Percentiles rank a stretch among this genome's conserved stretches.
Evolutionary conservation across 805 yeast genomes (phyloP).

Genomic region (Kazachstania kunashirensis): DNA sequence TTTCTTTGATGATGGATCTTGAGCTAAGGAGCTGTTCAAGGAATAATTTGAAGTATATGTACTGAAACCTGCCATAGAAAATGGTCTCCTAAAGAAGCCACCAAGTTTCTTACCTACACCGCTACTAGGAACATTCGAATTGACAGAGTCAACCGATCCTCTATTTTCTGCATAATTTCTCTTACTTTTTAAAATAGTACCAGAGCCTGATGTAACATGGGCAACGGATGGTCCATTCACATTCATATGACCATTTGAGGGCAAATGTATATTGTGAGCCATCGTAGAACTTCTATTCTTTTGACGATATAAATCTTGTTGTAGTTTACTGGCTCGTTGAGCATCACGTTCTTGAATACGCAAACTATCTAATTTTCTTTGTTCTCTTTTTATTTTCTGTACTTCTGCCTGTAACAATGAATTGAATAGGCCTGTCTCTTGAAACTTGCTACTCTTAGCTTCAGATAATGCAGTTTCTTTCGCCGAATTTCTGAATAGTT

Average conservation of each 20-base stretch:
- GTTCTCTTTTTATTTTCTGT: constrained; percentile 45
- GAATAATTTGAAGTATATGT: constrained; percentile 24
- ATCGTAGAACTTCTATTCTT: constrained; percentile 15
- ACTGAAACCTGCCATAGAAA: constrained; percentile 40
- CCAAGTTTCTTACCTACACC: constrained; percentile 40
- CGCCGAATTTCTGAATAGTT: constrained; percentile 17
- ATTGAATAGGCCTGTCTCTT: constrained; percentile 36
- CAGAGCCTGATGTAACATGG: constrained; percentile 4
- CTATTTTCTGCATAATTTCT: constrained; percentile 22
- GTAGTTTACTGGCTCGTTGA: constrained; percentile 26
- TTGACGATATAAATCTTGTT: constrained; percentile 7
- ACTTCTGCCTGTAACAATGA: constrained; percentile 40
- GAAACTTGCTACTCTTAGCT: constrained; percentile 30
- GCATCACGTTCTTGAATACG: constrained; percentile 31
- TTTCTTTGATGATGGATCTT: constrained; percentile 33
- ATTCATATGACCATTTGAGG: background rate
- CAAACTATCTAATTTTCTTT: constrained; percentile 34
- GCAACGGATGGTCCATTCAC: background rate
- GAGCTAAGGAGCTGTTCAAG: constrained; percentile 25
- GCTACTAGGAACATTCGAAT: constrained; percentile 13
- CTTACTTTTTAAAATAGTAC: constrained; percentile 10
- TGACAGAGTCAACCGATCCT: constrained; percentile 13
- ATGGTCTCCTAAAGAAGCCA: constrained; percentile 56
- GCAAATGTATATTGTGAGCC: constrained; percentile 6
- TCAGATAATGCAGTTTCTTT: constrained; percentile 37